Evolutionary conservation across 176 grass and related monocot species (phyloP).

Genomic region (Guadua angustifolia): DNA sequence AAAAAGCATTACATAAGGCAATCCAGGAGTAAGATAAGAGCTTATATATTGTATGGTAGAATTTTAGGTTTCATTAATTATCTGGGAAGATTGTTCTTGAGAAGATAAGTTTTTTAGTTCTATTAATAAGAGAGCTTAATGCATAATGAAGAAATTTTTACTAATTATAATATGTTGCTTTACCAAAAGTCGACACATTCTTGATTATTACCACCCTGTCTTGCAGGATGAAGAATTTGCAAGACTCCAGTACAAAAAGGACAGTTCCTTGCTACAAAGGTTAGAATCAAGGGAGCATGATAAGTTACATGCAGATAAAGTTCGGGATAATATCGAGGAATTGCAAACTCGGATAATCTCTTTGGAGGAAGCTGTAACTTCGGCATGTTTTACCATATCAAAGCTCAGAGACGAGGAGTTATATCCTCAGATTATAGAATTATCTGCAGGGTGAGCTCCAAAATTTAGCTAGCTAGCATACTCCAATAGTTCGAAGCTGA

Average conservation of each 20-base stretch:
- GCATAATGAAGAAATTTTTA: slow-evolving; percentile 11
- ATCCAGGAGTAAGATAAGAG: slow-evolving; percentile 9
- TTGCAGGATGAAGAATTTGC: slow-evolving; percentile 83
- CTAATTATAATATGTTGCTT: slow-evolving; percentile 14
- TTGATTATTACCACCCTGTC: slow-evolving; percentile 39
- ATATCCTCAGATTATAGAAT: slow-evolving; percentile 90
- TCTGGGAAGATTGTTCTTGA: slow-evolving; percentile 31
- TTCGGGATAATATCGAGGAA: slow-evolving; percentile 71
- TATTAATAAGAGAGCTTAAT: slow-evolving; percentile 15
- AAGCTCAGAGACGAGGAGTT: slow-evolving; percentile 90
- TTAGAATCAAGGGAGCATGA: slow-evolving; percentile 85
- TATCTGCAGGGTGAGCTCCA: slow-evolving; percentile 70
- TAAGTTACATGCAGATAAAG: slow-evolving; percentile 69
- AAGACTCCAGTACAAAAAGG: slow-evolving; percentile 74
- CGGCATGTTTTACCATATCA: slow-evolving; percentile 77
- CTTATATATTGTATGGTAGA: slow-evolving; percentile 4
- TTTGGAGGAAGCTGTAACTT: slow-evolving; percentile 75
- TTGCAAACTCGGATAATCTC: slow-evolving; percentile 80
- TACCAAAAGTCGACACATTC: not conserved
- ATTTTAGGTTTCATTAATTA: slow-evolving; percentile 22
- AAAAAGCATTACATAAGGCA: slow-evolving; percentile 18
- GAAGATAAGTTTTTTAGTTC: not conserved
- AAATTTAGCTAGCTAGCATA: slow-evolving; percentile 27
- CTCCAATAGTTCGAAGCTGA: slow-evolving; percentile 28
- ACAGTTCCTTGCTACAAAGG: slow-evolving; percentile 59